phyloP scores from a whole-genome alignment of 169 alveolate genomes.

The Babesia caballi region DNA sequence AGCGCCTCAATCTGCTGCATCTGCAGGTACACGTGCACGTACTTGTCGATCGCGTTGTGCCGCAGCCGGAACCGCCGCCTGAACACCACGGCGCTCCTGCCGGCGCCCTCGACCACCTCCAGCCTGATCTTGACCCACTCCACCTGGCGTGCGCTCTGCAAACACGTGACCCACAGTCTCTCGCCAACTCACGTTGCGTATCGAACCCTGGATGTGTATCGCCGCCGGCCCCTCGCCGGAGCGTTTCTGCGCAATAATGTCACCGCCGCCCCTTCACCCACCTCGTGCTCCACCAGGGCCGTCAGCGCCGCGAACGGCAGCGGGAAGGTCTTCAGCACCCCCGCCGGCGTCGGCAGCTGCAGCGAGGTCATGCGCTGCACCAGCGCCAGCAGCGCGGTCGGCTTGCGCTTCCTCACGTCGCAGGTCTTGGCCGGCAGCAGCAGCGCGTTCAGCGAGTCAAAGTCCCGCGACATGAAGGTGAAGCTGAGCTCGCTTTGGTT shows the following conservation, averaged over 20 bases:
- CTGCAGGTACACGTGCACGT: not conserved
- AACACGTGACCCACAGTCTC: not conserved
- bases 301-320: conserved; percentile 53
- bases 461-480: conserved; percentile 9
- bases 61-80: not conserved
- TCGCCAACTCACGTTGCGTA: conserved; percentile 14
- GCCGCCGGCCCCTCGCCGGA: conserved; percentile 22
- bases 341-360: conserved; percentile 55
- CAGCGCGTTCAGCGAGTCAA: not conserved
- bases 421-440: not conserved
- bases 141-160: conserved; percentile 3
- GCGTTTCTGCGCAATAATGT: not conserved
- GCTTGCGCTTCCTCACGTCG: not conserved
- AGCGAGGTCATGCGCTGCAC: conserved; percentile 15
- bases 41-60: conserved; percentile 1
- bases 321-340: conserved; percentile 44
- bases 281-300: conserved; percentile 37
- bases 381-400: not conserved
- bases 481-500: not conserved
- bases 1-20: not conserved
- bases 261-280: not conserved
- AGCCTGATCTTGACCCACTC: conserved; percentile 8
- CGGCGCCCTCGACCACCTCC: not conserved
- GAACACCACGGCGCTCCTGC: not conserved
- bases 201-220: conserved; percentile 24